Evolutionary conservation across 2,329 filamentous ascomycete species (phyloP).

Genomic region (Beauveria australis): DNA sequence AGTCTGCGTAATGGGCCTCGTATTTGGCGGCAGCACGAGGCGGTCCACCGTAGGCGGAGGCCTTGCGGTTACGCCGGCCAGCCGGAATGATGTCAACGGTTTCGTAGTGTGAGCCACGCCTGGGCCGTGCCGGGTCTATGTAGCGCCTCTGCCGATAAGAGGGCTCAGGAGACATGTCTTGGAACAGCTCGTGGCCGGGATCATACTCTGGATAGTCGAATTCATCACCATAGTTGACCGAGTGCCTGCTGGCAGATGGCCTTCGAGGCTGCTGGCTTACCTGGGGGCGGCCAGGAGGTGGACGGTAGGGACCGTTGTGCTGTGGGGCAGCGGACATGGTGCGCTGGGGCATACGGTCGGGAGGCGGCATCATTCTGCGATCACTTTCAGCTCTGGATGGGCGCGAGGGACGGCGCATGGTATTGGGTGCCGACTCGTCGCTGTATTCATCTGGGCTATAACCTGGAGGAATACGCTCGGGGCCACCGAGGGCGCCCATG

Average conservation of each 20-base stretch:
- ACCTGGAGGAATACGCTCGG: constrained; percentile 18
- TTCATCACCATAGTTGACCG: constrained; percentile 25
- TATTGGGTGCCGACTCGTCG: constrained; percentile 27
- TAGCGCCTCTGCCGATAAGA: constrained; percentile 26
- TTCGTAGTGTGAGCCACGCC: constrained; percentile 30
- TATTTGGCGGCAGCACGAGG: constrained; percentile 26
- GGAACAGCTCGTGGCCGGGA: constrained; percentile 28
- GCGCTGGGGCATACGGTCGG: constrained; percentile 25
- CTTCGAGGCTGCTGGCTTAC: constrained; percentile 22
- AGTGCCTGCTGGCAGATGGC: constrained; percentile 20
- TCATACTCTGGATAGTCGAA: constrained; percentile 33
- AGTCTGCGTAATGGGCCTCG: constrained; percentile 26
- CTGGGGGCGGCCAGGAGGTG: constrained; percentile 17
- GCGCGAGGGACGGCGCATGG: constrained; percentile 35
- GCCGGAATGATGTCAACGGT: constrained; percentile 33
- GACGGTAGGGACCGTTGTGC: constrained; percentile 21
- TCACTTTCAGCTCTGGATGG: constrained; percentile 36
- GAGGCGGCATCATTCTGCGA: constrained; percentile 41
- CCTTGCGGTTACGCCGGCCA: constrained; percentile 25
- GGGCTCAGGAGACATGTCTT: constrained; percentile 29
- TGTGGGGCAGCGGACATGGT: constrained; percentile 26
- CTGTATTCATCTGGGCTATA: constrained; percentile 35
- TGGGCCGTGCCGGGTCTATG: constrained; percentile 24
- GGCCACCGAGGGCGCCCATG: constrained; percentile 29
- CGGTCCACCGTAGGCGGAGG: constrained; percentile 33